These are phyloP conservation scores for Calonectria multiphialidica DNA, from an alignment of 2,329 filamentous ascomycete species.

Conservation along the genomic window DNA sequence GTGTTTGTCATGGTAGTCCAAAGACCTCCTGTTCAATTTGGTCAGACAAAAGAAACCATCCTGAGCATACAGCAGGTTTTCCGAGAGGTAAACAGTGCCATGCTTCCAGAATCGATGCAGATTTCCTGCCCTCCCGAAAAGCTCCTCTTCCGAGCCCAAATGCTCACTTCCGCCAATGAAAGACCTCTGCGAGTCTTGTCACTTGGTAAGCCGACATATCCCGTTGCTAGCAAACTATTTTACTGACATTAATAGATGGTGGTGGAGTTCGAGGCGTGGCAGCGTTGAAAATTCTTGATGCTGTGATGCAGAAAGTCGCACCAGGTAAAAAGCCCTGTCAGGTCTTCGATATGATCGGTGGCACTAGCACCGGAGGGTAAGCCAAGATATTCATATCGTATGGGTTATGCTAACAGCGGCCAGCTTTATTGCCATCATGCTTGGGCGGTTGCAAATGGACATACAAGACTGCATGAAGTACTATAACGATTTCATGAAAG, in stretches of 20 bases:
- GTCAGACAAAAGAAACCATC: too few relatives aligned
- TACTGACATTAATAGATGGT: not conserved
- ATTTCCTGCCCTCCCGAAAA: not conserved
- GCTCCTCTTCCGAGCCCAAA: too few relatives aligned
- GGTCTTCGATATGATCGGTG: slow-evolving; percentile 14
- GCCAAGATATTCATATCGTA: too few relatives aligned
- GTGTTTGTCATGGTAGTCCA: too few relatives aligned
- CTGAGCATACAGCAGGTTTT: too few relatives aligned
- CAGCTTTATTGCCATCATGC: slow-evolving; percentile 19
- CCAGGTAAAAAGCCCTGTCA: not conserved
- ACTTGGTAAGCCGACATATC: not conserved
- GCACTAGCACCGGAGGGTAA: slow-evolving; percentile 14
- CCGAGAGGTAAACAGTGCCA: too few relatives aligned
- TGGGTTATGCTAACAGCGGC: too few relatives aligned
- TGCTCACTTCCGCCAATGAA: not conserved
- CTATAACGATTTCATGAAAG: not conserved
- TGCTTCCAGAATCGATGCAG: too few relatives aligned
- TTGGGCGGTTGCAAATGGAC: not conserved
- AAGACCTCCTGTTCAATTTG: too few relatives aligned
- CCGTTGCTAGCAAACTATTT: too few relatives aligned
- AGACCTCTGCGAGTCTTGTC: not conserved
- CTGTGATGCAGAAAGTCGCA: not conserved
- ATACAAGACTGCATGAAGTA: not conserved
- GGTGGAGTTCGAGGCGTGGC: not conserved
- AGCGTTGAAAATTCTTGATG: not conserved